Evolutionary conservation across 2,329 filamentous ascomycete genomes (phyloP).

Genomic region (Camptophora hylomeconis): DNA sequence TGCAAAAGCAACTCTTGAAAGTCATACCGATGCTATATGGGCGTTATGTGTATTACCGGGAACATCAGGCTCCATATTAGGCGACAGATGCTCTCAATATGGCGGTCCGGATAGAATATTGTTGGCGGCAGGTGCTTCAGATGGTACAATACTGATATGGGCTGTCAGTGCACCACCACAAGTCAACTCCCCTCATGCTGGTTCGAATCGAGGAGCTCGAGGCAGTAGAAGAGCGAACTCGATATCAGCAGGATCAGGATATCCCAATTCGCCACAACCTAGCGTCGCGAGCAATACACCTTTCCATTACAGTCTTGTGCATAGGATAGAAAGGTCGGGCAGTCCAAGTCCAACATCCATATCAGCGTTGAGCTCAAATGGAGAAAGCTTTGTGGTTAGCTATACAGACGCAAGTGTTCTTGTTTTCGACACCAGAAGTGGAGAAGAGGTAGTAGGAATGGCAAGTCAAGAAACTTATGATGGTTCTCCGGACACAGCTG

Average conservation of each 20-base stretch:
- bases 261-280: conserved; percentile 79
- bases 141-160: conserved; percentile 88
- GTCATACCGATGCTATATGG: conserved; percentile 94
- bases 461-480: conserved; percentile 90
- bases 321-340: conserved; percentile 64
- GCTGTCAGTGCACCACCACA: conserved; percentile 85
- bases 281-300: conserved; percentile 73
- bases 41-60: conserved; percentile 82
- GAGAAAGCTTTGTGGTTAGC: conserved; percentile 83
- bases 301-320: conserved; percentile 77
- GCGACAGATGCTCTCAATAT: conserved; percentile 54
- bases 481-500: conserved; percentile 64
- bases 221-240: conserved; percentile 80
- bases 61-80: conserved; percentile 68
- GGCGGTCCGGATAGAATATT: conserved; percentile 76
- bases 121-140: conserved; percentile 80
- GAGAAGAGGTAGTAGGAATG: conserved; percentile 86
- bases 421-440: conserved; percentile 82
- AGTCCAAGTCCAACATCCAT: conserved; percentile 77
- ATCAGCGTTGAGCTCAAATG: conserved; percentile 67
- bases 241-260: conserved; percentile 86
- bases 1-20: conserved; percentile 85
- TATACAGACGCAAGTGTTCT: conserved; percentile 84
- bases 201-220: conserved; percentile 52
- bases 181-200: conserved; percentile 64